Base-by-base conservation (phyloP, 176 grass and related monocot species). In the Avena eriantha region DNA sequence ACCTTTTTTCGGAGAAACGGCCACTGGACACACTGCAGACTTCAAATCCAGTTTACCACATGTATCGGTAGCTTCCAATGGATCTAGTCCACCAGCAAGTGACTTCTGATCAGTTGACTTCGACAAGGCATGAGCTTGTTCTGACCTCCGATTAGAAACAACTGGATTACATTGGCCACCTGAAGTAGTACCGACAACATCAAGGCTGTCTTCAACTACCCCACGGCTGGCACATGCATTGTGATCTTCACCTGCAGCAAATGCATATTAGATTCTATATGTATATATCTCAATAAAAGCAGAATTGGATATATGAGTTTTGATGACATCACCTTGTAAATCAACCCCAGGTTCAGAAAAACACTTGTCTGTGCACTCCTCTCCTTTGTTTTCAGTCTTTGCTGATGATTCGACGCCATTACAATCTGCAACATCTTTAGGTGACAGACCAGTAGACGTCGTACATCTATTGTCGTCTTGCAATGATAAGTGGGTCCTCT, bases 141-240 rank as follows among this genome's bases (percentile, higher is more conserved):
- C 79, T 77, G 75, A 22, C 53, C 64, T 80, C 43, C 3, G 78
- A 21, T 65, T 71, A 60, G 67, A 86, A 68, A 81, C 10, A 54
- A 29, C 79, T 31, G 26, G 19, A 47, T 29, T 84, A 60, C 57
- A 84, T 68, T 45, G 36, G 14, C 68, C 76, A 41, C 58, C 36
- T 79, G 61, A 73, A 9, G 80, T 41, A 69, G 70, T 73, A 58
- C 18, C 31, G 4, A 64, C 73, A 49, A 57, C 60, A 61, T 68
- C 85, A 86, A 71, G 66, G 73, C 80, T 82, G 57, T 89, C 84
- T 85, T 81, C 79, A 60, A 78, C 64, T 79, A 85, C 89, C 34
- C 84, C 83, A 80, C 1, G 72, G 66, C n/a, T 56, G 76, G 46
- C 7, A 81, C 29, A 80, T 73, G 72, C 76, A 51, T 54, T 56